phyloP scores from a whole-genome alignment of 129 eudicot genomes.

The Sambucus nigra region DNA sequence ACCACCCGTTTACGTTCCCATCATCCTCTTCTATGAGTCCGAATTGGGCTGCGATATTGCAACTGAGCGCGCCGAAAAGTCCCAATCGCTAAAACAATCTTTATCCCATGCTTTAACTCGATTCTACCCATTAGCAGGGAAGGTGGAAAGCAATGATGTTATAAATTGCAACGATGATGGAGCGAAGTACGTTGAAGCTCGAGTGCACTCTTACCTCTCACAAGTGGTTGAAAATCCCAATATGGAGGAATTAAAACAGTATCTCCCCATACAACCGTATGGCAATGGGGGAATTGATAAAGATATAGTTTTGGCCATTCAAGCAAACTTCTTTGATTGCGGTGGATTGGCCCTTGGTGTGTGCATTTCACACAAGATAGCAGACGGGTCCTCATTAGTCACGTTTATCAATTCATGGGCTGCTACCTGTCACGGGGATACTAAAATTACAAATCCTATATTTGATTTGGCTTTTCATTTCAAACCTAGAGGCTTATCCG shows the following conservation, averaged over 20 bases:
- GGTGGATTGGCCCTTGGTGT: constrained; percentile 22
- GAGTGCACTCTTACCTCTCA: constrained; percentile 4
- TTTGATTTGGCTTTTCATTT: not conserved
- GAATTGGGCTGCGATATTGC: not conserved
- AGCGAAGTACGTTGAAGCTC: constrained; percentile 10
- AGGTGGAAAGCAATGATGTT: not conserved
- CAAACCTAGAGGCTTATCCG: not conserved
- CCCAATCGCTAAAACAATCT: constrained; percentile 9
- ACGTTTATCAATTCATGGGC: constrained; percentile 23
- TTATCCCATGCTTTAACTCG: constrained; percentile 9
- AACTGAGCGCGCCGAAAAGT: not conserved
- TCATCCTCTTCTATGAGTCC: constrained; percentile 15
- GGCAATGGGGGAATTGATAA: not conserved
- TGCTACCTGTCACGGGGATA: not conserved
- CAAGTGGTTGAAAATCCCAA: constrained; percentile 6
- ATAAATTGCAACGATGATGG: constrained; percentile 21
- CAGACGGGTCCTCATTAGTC: constrained; percentile 1
- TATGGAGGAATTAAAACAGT: not conserved
- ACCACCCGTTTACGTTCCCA: constrained; percentile 7
- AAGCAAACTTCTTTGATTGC: constrained; percentile 17
- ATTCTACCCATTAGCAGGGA: constrained; percentile 25
- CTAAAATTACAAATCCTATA: not conserved
- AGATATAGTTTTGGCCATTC: not conserved
- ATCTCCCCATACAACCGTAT: not conserved
- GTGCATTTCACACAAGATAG: constrained; percentile 13